Evolutionary conservation across 163 green algal species (phyloP).

Genomic region (Scenedesmus sp.): DNA sequence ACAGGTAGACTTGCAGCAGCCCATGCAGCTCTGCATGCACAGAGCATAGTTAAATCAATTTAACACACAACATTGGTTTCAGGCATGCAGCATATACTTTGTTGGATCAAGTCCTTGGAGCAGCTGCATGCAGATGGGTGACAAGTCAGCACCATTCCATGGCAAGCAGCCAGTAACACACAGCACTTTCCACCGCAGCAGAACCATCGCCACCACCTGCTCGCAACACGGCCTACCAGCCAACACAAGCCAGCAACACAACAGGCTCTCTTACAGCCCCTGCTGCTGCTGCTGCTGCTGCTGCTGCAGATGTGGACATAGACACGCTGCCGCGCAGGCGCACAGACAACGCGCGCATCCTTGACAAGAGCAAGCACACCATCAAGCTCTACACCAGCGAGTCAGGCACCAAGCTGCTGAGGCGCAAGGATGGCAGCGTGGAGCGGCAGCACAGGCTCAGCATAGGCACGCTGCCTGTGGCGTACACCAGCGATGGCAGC

Average conservation of each 20-base stretch:
- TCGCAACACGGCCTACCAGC: too few species aligned
- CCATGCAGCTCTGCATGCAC: neutral
- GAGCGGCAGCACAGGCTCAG: conserved; percentile 85
- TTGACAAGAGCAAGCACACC: conserved; percentile 81
- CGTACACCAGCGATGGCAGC: conserved; percentile 68
- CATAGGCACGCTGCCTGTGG: conserved; percentile 83
- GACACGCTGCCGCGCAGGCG: conserved; percentile 67
- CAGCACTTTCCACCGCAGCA: too few species aligned
- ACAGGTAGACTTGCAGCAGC: conserved; percentile 65
- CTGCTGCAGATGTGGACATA: conserved; percentile 68
- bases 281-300: neutral
- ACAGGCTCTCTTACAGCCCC: neutral
- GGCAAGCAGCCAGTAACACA: neutral
- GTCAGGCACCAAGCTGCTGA: conserved; percentile 78
- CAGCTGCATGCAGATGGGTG: neutral
- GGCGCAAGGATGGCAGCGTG: conserved; percentile 64
- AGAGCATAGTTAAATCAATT: neutral
- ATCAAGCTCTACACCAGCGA: conserved; percentile 81
- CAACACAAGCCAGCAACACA: neutral
- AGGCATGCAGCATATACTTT: too few species aligned
- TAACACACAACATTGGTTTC: neutral
- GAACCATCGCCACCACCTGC: too few species aligned
- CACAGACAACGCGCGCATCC: conserved; percentile 80
- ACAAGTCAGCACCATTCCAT: neutral
- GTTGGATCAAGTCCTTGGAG: too few species aligned